Evolutionary conservation across 345 rosid species (phyloP).

Genomic region (Dipteronia dyeriana): DNA sequence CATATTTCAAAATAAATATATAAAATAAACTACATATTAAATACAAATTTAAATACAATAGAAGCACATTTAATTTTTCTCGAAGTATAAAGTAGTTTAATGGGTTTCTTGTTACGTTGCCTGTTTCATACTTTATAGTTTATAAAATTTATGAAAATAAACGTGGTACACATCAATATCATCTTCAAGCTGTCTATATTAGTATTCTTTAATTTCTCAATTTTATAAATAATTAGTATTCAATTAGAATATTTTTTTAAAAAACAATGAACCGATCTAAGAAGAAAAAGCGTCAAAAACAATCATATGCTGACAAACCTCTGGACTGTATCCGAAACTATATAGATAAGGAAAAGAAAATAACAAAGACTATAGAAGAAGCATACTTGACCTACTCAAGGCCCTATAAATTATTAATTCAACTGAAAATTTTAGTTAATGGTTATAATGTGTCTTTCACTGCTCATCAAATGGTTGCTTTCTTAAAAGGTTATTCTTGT

Average conservation of each 20-base stretch:
- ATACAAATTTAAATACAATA: neutral
- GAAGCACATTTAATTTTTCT: neutral
- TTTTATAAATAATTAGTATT: neutral
- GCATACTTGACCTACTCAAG: constrained; percentile 1
- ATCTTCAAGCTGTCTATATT: neutral
- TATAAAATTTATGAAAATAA: no score
- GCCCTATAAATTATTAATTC: neutral
- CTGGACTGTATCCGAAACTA: no score
- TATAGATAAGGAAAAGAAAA: no score
- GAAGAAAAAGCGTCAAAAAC: no score
- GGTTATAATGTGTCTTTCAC: constrained; percentile 2
- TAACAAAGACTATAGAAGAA: no score
- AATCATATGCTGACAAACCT: no score
- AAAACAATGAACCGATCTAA: no score
- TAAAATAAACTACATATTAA: no score
- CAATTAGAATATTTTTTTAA: neutral
- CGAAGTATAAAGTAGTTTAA: neutral
- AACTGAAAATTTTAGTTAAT: neutral
- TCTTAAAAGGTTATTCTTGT: neutral
- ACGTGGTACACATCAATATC: neutral
- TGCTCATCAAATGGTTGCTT: neutral
- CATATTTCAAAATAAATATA: no score
- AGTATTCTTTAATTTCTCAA: no score
- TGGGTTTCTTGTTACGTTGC: constrained; percentile 3
- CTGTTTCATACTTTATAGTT: neutral